A percentile compares a stretch with the other conserved stretches of the same genome.
These are phyloP conservation scores for Paraconiothyrium sp. DNA, from an alignment of 2,329 filamentous ascomycete species.

Conservation along the genomic window DNA sequence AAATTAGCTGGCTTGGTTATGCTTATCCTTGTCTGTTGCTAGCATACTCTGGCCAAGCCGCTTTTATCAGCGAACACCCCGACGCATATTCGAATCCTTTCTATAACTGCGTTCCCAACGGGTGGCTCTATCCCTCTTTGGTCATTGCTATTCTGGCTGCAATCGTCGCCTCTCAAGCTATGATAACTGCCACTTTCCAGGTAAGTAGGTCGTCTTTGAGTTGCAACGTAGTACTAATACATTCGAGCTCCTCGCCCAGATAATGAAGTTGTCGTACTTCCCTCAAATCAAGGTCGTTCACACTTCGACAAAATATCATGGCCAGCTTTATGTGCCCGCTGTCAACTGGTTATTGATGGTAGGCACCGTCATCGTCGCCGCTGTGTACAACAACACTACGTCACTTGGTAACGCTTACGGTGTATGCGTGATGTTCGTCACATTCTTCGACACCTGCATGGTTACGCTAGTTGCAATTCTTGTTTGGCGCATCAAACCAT, in stretches of 20 bases:
- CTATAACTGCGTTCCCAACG: slow-evolving; percentile 74
- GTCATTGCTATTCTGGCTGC: slow-evolving; percentile 75
- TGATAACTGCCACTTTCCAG: slow-evolving; percentile 80
- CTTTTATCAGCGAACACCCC: slow-evolving; percentile 70
- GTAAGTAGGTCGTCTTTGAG: slow-evolving; percentile 39
- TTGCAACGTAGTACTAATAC: slow-evolving; percentile 30
- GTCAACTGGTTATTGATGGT: slow-evolving; percentile 82
- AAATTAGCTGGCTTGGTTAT: slow-evolving; percentile 75
- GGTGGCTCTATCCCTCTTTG: slow-evolving; percentile 73
- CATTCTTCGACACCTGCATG: slow-evolving; percentile 80
- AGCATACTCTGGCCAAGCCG: slow-evolving; percentile 77
- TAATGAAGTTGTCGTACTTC: slow-evolving; percentile 78
- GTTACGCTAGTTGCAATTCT: slow-evolving; percentile 76
- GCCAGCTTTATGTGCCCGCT: slow-evolving; percentile 79
- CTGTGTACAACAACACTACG: slow-evolving; percentile 74
- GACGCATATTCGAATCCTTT: slow-evolving; percentile 77
- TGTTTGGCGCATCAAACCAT: slow-evolving; percentile 72
- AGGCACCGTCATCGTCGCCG: slow-evolving; percentile 77
- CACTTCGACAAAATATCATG: slow-evolving; percentile 74
- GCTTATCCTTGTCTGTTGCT: slow-evolving; percentile 74
- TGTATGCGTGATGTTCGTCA: slow-evolving; percentile 82
- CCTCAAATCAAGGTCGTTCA: slow-evolving; percentile 79
- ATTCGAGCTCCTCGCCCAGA: slow-evolving; percentile 67
- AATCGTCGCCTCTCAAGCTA: slow-evolving; percentile 79
- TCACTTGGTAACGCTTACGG: slow-evolving; percentile 77